These are phyloP conservation scores for Globisporangium apiculatum DNA, from an alignment of 352 stramenopile genomes.

Conservation along the genomic window DNA sequence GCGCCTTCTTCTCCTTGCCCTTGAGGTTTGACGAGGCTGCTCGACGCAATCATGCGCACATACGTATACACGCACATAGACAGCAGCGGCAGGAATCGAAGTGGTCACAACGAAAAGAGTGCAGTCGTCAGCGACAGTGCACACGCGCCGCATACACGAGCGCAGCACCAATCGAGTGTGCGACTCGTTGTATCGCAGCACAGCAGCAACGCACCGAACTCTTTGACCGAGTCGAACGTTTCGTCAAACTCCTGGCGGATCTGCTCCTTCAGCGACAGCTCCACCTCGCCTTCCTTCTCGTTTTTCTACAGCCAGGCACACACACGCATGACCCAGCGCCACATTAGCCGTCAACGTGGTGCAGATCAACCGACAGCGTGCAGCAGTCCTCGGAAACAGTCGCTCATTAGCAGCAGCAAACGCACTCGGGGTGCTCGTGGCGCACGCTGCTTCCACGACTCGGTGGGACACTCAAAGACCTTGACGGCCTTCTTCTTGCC, in stretches of 20 bases:
- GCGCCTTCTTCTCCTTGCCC: slow-evolving; percentile 74
- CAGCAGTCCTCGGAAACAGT: no score
- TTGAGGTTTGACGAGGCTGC: slow-evolving; percentile 47
- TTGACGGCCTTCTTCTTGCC: slow-evolving; percentile 74
- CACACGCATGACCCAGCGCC: background rate
- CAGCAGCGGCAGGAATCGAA: background rate
- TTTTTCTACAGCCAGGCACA: slow-evolving; percentile 12
- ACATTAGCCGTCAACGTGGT: no score
- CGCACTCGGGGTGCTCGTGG: slow-evolving; percentile 21
- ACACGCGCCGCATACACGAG: no score
- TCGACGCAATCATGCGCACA: background rate
- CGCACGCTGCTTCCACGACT: slow-evolving; percentile 62
- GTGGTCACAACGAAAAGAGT: background rate
- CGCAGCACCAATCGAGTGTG: no score
- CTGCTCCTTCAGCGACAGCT: slow-evolving; percentile 52
- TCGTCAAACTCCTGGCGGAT: slow-evolving; percentile 77
- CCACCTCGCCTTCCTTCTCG: slow-evolving; percentile 20
- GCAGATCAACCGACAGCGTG: no score
- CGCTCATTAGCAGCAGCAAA: background rate
- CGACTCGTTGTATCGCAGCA: background rate
- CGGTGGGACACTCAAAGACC: slow-evolving; percentile 66
- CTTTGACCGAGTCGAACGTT: slow-evolving; percentile 59
- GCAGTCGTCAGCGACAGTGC: no score
- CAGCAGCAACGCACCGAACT: slow-evolving; percentile 36
- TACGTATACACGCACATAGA: no score